These are phyloP conservation scores for Polyporus tsugae DNA, from an alignment of 1,284 basidiomycete genomes.

Conservation along the genomic window DNA sequence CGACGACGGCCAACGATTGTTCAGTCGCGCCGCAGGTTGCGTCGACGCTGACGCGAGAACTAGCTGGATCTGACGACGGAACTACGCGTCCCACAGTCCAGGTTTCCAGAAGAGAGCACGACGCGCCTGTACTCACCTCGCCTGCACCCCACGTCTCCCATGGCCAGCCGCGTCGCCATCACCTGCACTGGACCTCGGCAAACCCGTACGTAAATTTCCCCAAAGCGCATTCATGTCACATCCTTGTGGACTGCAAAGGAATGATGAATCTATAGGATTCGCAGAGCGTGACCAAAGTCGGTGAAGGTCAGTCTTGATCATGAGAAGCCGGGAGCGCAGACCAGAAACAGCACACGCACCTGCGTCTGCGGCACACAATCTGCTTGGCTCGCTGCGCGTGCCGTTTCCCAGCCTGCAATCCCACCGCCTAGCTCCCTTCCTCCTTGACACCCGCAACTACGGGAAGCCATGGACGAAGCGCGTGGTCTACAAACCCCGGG, in stretches of 20 bases:
- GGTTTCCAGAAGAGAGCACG: not conserved
- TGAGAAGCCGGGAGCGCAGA: not conserved
- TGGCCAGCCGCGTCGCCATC: not conserved
- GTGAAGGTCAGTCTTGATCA: not conserved
- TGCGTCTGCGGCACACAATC: not conserved
- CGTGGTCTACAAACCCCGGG: not conserved
- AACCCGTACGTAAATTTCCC: slow-evolving; percentile 7
- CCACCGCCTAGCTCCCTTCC: not conserved
- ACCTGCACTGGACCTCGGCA: not conserved
- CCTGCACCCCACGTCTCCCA: not conserved
- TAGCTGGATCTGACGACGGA: not conserved
- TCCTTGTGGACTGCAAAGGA: not conserved
- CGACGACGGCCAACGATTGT: not conserved
- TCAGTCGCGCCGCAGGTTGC: not conserved
- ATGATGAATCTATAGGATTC: not conserved
- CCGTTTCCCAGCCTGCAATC: not conserved
- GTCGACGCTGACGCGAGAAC: not conserved
- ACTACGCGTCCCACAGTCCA: not conserved
- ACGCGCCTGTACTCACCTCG: not conserved
- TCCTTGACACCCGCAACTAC: not conserved
- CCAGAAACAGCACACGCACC: not conserved
- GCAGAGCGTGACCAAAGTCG: slow-evolving; percentile 1
- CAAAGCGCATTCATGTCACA: not conserved
- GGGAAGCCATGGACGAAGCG: not conserved
- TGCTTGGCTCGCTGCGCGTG: not conserved